A percentile compares a stretch with the other conserved stretches of the same genome.
phyloP scores from a whole-genome alignment of 352 stramenopile species.

The Phytophthora brassicae region DNA sequence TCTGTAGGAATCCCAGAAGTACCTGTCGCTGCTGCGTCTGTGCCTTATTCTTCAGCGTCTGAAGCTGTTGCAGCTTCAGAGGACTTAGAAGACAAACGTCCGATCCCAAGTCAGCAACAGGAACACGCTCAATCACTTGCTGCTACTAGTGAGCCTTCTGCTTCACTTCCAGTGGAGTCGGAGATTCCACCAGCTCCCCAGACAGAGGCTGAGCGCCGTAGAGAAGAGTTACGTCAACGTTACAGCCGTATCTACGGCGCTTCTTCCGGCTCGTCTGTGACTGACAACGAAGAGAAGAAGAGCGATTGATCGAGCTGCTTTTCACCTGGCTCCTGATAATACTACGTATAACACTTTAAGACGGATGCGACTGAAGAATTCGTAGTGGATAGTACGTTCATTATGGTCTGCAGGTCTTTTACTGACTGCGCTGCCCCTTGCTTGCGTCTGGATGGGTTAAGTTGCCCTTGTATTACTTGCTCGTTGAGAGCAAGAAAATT shows the following conservation, averaged over 20 bases:
- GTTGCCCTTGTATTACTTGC: too few relatives aligned
- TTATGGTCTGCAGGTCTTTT: too few relatives aligned
- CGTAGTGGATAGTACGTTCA: too few relatives aligned
- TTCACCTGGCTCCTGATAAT: conserved; percentile 14
- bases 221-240: conserved; percentile 53
- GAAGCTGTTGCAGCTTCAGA: conserved; percentile 11
- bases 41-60: neutral
- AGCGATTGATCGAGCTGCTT: conserved; percentile 28
- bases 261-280: conserved; percentile 17
- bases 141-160: conserved; percentile 8
- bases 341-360: conserved; percentile 25
- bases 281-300: conserved; percentile 43
- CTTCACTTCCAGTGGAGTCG: conserved; percentile 35
- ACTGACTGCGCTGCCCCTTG: too few relatives aligned
- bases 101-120: conserved; percentile 22
- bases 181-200: conserved; percentile 37
- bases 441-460: too few relatives aligned
- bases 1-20: neutral
- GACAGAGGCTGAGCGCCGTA: conserved; percentile 50
- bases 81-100: conserved; percentile 46
- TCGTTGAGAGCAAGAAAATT: too few relatives aligned
- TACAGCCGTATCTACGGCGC: conserved; percentile 57
- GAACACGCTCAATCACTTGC: neutral
- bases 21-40: conserved; percentile 4
- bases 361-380: too few relatives aligned